Evolutionary conservation across 106 monocot genomes (phyloP).

Genomic region (Acorus calamus): DNA sequence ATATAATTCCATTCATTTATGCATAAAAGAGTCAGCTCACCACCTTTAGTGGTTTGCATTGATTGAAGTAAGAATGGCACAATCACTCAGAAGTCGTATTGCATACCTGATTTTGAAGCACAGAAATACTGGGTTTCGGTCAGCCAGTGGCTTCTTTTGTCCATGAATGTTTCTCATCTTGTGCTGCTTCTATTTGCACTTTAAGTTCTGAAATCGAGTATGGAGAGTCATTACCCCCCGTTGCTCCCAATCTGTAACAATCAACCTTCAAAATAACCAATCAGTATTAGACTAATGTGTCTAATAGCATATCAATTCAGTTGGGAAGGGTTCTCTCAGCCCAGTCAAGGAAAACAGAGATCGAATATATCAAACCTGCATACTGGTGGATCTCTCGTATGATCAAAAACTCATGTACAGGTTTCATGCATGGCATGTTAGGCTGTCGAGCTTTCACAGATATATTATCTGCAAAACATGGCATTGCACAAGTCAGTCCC

Average conservation of each 20-base stretch:
- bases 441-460: constrained; percentile 88
- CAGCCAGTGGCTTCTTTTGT: constrained; percentile 50
- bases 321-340: no score
- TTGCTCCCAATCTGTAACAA: constrained; percentile 26
- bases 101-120: constrained; percentile 83
- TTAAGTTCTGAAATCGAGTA: constrained; percentile 60
- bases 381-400: constrained; percentile 52
- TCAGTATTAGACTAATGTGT: neutral
- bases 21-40: no score
- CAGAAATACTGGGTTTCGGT: constrained; percentile 34
- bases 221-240: constrained; percentile 51
- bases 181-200: constrained; percentile 25
- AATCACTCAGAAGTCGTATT: no score
- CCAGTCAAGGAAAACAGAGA: neutral
- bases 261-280: no score
- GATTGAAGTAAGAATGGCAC: no score
- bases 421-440: constrained; percentile 93
- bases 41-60: no score
- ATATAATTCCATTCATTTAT: no score
- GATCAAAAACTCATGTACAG: constrained; percentile 61
- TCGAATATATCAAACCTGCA: neutral
- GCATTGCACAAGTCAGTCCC: no score
- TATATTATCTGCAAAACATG: constrained; percentile 59
- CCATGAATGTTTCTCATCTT: constrained; percentile 75
- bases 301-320: neutral